phyloP scores from a whole-genome alignment of 2,329 filamentous ascomycete species.

The Colletotrichum magnum region DNA sequence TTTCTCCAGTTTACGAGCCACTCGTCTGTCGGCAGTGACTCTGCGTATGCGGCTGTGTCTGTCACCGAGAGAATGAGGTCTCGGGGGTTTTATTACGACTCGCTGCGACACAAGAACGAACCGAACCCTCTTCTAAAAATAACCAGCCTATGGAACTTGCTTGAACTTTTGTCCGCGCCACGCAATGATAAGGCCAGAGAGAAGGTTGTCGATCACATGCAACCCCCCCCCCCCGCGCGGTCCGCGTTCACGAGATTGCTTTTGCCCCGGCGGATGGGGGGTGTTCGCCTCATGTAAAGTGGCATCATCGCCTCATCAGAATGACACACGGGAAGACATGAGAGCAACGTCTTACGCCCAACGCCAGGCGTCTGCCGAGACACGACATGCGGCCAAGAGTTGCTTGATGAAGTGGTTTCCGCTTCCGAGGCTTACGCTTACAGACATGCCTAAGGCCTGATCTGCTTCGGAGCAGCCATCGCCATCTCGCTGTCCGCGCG shows the following conservation, averaged over 20 bases:
- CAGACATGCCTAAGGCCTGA: no score
- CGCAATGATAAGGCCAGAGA: neutral
- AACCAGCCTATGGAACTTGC: neutral
- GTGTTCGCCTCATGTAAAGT: conserved; percentile 16
- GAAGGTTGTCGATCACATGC: conserved; percentile 25
- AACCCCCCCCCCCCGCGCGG: neutral
- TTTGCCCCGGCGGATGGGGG: neutral
- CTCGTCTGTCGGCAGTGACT: no score
- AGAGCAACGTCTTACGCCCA: no score
- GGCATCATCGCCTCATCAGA: neutral
- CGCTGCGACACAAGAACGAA: conserved; percentile 8
- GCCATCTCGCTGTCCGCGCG: conserved; percentile 3
- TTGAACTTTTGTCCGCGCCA: no score
- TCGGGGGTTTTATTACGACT: conserved; percentile 17
- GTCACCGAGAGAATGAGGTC: neutral
- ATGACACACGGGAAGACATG: no score
- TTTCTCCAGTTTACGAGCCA: neutral
- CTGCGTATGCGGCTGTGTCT: no score
- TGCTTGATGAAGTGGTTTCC: neutral
- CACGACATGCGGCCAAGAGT: neutral
- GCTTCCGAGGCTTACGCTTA: neutral
- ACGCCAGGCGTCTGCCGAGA: no score
- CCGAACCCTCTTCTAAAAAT: neutral
- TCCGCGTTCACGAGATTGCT: conserved; percentile 20
- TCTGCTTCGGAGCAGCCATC: neutral